Evolutionary conservation across 139 green algal genomes (phyloP).

Genomic region (Dunaliella primolecta): DNA sequence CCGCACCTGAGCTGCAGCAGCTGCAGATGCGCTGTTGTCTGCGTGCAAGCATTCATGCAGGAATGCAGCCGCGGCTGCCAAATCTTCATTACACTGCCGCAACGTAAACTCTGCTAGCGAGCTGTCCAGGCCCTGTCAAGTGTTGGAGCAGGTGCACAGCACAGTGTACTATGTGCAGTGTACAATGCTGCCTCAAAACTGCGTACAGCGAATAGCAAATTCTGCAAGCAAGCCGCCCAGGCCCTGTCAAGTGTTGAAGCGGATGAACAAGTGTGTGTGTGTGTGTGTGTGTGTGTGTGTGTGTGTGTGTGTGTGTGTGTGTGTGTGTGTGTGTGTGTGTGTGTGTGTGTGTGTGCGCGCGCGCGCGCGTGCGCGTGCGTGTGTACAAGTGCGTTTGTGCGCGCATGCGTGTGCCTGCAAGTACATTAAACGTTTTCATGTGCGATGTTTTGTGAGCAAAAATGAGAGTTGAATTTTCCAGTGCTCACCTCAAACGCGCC

Average conservation of each 20-base stretch:
- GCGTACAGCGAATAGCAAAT: too few species aligned
- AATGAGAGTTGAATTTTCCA: too few species aligned
- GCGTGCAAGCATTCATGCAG: neutral
- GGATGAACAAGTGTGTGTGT: neutral
- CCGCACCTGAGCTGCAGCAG: neutral
- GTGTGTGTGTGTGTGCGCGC: constrained; percentile 1
- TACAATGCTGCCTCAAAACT: too few species aligned
- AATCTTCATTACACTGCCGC: neutral
- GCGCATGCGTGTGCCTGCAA: neutral
- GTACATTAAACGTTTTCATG: too few species aligned
- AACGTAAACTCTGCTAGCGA: constrained; percentile 7
- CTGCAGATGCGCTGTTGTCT: neutral
- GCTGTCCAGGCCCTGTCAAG: constrained; percentile 4
- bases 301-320: constrained; percentile 9
- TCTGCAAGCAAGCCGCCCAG: neutral
- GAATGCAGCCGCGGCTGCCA: neutral
- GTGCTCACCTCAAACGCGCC: neutral
- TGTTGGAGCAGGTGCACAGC: too few species aligned
- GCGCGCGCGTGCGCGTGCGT: constrained; percentile 2
- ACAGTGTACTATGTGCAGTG: too few species aligned
- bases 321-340: constrained; percentile 12
- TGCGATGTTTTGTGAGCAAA: too few species aligned
- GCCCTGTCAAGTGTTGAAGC: neutral
- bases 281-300: neutral
- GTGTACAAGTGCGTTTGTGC: neutral